Percentiles rank a stretch among this genome's conserved stretches.
Conservation (phyloP, 768 basidiomycete species). For the Rhodotorula babjevae region DNA sequence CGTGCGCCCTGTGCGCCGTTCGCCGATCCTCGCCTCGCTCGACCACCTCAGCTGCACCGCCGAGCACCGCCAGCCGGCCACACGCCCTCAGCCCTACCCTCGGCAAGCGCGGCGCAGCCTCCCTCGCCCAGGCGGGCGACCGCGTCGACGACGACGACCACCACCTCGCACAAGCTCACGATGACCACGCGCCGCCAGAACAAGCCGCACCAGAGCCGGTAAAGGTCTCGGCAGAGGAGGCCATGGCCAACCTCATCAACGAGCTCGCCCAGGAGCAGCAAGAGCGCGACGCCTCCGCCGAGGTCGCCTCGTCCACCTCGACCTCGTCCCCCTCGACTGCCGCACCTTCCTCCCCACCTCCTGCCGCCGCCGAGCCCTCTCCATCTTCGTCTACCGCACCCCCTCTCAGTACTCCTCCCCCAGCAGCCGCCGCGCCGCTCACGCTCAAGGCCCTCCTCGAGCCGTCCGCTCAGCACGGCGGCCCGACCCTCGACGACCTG, state of each 20-base stretch:
- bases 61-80: background rate
- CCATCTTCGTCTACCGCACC: background rate
- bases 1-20: background rate
- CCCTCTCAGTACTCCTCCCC: background rate
- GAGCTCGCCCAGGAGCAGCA: background rate
- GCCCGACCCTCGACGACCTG: constrained; percentile 16
- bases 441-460: background rate
- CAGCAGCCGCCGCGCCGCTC: background rate
- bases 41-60: background rate
- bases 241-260: background rate
- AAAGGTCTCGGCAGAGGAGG: background rate
- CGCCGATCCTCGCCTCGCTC: background rate
- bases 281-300: background rate
- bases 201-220: background rate
- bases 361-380: background rate
- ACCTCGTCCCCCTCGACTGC: too few species aligned
- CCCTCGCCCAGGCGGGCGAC: constrained; percentile 1
- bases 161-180: background rate
- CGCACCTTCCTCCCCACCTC: background rate
- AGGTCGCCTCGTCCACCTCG: background rate
- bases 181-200: background rate
- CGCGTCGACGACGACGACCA: background rate
- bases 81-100: too few species aligned
- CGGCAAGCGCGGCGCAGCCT: background rate
- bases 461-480: background rate